Conservation (phyloP, 2,329 filamentous ascomycete genomes). For the Dactylellina drechsleri region DNA sequence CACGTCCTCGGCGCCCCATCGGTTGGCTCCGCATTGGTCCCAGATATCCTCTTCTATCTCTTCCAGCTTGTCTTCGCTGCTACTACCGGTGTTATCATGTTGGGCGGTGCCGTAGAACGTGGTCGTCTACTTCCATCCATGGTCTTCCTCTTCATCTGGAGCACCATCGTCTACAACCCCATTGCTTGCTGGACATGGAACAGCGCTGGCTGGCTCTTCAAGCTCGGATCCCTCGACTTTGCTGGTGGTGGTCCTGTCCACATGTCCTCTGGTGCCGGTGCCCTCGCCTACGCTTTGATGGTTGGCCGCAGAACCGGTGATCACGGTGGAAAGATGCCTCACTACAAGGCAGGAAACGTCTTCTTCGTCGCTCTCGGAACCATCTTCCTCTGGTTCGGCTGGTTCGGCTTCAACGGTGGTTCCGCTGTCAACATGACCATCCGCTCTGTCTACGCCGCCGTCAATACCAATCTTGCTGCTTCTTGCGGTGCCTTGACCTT, state of each 20-base stretch:
- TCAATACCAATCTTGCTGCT: slow-evolving; percentile 71
- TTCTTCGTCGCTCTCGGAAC: slow-evolving; percentile 73
- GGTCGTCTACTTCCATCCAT: slow-evolving; percentile 53
- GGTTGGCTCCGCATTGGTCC: slow-evolving; percentile 68
- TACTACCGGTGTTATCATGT: slow-evolving; percentile 72
- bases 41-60: slow-evolving; percentile 74
- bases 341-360: slow-evolving; percentile 70
- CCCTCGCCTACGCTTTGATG: slow-evolving; percentile 72
- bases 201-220: slow-evolving; percentile 72
- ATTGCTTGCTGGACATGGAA: slow-evolving; percentile 86
- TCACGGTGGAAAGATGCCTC: slow-evolving; percentile 61
- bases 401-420: slow-evolving; percentile 67
- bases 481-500: slow-evolving; percentile 68
- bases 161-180: slow-evolving; percentile 87
- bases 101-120: slow-evolving; percentile 72
- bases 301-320: slow-evolving; percentile 69
- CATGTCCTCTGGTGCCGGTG: slow-evolving; percentile 72
- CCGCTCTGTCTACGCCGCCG: slow-evolving; percentile 66
- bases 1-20: slow-evolving; percentile 71
- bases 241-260: slow-evolving; percentile 73
- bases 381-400: slow-evolving; percentile 73
- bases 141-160: slow-evolving; percentile 67
- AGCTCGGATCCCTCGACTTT: slow-evolving; percentile 70
- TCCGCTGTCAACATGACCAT: slow-evolving; percentile 55
- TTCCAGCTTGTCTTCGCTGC: slow-evolving; percentile 74